phyloP scores from a whole-genome alignment of 257 asterid species.

The Rubia yunnanensis region DNA sequence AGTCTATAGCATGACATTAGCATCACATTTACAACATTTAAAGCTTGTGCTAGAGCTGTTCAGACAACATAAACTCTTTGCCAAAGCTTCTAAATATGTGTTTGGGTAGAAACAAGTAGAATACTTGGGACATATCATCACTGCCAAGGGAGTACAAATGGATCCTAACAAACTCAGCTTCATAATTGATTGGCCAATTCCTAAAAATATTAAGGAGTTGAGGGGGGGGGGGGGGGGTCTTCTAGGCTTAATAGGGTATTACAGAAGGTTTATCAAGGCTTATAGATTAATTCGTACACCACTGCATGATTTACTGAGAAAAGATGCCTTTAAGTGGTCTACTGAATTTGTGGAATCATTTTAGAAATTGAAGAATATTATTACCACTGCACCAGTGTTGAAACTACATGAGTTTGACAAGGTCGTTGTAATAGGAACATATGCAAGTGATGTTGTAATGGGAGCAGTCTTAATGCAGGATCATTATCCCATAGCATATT shows the following conservation, averaged over 20 bases:
- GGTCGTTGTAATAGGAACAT: background rate
- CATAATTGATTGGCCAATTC: too few relatives aligned
- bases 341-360: background rate
- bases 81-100: background rate
- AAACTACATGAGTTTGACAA: background rate
- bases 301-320: background rate
- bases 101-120: too few relatives aligned
- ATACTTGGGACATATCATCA: too few relatives aligned
- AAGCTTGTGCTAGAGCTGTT: rapidly evolving
- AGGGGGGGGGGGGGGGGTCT: background rate
- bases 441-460: background rate
- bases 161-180: background rate
- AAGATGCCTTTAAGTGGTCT: background rate
- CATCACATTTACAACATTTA: background rate
- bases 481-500: background rate
- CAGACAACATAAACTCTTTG: background rate
- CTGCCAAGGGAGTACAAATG: too few relatives aligned
- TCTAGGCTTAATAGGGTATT: background rate
- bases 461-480: background rate
- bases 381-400: too few relatives aligned
- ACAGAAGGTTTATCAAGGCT: background rate
- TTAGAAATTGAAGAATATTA: background rate
- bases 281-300: background rate
- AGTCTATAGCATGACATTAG: too few relatives aligned
- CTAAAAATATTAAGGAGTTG: background rate